phyloP scores from a whole-genome alignment of 2,329 filamentous ascomycete species.

The Onygena corvina region DNA sequence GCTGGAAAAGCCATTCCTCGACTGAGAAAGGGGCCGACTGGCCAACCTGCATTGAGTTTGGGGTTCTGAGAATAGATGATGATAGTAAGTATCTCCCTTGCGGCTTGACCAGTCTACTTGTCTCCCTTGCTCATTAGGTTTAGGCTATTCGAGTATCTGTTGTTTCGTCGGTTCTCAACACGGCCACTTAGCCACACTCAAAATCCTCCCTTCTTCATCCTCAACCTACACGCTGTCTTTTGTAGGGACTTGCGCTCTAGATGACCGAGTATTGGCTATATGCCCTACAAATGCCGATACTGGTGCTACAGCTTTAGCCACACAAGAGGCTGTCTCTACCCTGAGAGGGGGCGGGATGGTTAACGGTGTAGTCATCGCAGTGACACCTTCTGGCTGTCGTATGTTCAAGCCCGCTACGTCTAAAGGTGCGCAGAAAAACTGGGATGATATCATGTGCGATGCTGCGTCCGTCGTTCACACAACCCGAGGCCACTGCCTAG shows the following conservation, averaged over 20 bases:
- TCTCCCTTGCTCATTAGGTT: slow-evolving; percentile 14
- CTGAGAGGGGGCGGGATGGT: slow-evolving; percentile 63
- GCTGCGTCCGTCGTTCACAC: slow-evolving; percentile 64
- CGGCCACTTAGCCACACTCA: slow-evolving; percentile 79
- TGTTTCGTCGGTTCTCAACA: slow-evolving; percentile 81
- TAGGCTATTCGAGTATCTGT: slow-evolving; percentile 80
- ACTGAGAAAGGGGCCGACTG: slow-evolving; percentile 51
- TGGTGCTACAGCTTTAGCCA: slow-evolving; percentile 64
- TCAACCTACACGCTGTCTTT: slow-evolving; percentile 61
- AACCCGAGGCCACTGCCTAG: slow-evolving; percentile 64
- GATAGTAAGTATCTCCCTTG: slow-evolving; percentile 43
- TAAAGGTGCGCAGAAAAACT: slow-evolving; percentile 86
- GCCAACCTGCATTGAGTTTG: slow-evolving; percentile 76
- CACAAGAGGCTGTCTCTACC: slow-evolving; percentile 60
- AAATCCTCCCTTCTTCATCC: slow-evolving; percentile 61
- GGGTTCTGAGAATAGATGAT: slow-evolving; percentile 83
- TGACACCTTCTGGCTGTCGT: slow-evolving; percentile 61
- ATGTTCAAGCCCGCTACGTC: slow-evolving; percentile 74
- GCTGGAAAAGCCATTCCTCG: slow-evolving; percentile 45
- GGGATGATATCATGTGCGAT: slow-evolving; percentile 73
- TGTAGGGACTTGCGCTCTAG: slow-evolving; percentile 54
- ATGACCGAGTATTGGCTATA: slow-evolving; percentile 61
- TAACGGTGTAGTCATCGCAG: slow-evolving; percentile 68
- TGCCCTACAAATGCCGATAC: slow-evolving; percentile 67
- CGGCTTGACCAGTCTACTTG: not conserved